Base-by-base conservation (phyloP, 139 green algal species). In the Pycnococcus provasolii region DNA sequence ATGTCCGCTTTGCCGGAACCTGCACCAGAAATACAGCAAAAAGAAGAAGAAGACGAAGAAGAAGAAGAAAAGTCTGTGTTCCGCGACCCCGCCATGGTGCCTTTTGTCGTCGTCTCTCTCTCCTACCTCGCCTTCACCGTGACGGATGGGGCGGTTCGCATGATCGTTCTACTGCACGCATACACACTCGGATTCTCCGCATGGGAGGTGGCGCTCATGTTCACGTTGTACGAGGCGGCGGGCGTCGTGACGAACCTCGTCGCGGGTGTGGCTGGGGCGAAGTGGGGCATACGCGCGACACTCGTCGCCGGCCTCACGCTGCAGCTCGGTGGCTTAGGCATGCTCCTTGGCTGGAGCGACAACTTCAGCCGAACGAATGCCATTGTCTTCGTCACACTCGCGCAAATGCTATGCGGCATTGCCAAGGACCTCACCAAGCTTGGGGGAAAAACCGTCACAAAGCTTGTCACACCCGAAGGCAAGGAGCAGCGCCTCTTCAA, bases 361-460 rank as follows among this genome's bases (percentile, higher is more conserved):
- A 15, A 46, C 9, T 88, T 78, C 78, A 70, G 39, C 44, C 68
- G 67, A 37, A 5, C 7, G n/a, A 26, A 68, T 60, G 80, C 79
- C 40, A 91, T 92, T 55, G 13, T 88, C 1, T 91, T 84, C 54
- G 84, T 90, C 11, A 89, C 80, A 0, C 70, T 78, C 26, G 73
- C 80, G 1, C 87, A 94, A 75, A 79, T 87, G 71, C 66, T 90
- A 61, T 89, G 79, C 58, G 88, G 88, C 45, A 68, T 93, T 1
- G 86, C 88, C 42, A 95, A 95, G 69, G 88, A 95, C 72, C 75
- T 95, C 13, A 90, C 84, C 26, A 95, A 95, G 80, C 76, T 95
- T 6, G 88, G 88, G 0, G 86, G 87, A 42, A 94, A 94, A 77
- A 89, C 87, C 0, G 84, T 91, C 2, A 90, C 83, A 47, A 89